These are phyloP conservation scores for Physaria fendleri DNA, from an alignment of 345 rosid genomes.

Conservation along the genomic window DNA sequence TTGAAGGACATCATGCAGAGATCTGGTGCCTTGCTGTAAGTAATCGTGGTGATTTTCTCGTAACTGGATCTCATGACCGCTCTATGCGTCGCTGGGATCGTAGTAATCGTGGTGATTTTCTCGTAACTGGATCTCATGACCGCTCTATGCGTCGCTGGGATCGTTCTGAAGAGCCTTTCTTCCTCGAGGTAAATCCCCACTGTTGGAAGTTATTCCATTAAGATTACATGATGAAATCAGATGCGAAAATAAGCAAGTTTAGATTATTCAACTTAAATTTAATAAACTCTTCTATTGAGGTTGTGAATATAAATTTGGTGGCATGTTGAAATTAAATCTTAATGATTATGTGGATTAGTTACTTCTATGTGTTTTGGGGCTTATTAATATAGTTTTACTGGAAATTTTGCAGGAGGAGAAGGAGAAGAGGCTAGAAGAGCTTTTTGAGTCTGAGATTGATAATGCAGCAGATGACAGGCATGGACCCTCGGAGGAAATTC, in stretches of 20 bases:
- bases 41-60: slow-evolving; percentile 88
- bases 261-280: background rate
- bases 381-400: background rate
- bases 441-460: slow-evolving; percentile 84
- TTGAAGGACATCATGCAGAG: slow-evolving; percentile 93
- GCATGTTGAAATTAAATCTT: background rate
- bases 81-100: no score
- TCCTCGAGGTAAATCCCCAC: slow-evolving; percentile 59
- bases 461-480: slow-evolving; percentile 54
- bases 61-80: no score
- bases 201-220: background rate
- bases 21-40: slow-evolving; percentile 89
- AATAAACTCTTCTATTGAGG: background rate
- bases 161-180: slow-evolving; percentile 92
- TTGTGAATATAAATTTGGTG: background rate
- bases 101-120: no score
- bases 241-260: background rate
- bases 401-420: slow-evolving; percentile 81
- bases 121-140: slow-evolving; percentile 98
- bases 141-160: slow-evolving; percentile 98
- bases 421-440: slow-evolving; percentile 88
- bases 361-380: background rate
- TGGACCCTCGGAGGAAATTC: slow-evolving; percentile 60
- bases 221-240: background rate
- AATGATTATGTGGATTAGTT: background rate